Conservation (phyloP, 495 filamentous ascomycete species). For the Penicillium desertorum region DNA sequence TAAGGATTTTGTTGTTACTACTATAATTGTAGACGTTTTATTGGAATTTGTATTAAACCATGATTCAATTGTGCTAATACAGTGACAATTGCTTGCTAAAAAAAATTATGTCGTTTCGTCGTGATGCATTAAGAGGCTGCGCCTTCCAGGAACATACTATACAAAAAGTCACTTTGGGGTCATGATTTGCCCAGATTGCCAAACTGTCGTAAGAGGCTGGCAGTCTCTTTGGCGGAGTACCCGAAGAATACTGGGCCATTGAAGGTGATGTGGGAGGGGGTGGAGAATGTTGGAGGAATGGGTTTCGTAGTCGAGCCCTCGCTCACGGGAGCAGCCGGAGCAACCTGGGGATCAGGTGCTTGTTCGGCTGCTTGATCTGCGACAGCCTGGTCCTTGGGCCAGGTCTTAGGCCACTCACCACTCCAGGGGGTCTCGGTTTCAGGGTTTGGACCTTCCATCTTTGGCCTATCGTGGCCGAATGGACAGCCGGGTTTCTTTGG, state of each 20-base stretch:
- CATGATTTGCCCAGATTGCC: conserved; percentile 18
- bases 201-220: conserved; percentile 63
- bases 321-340: conserved; percentile 4
- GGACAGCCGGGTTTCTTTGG: conserved; percentile 13
- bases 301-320: conserved; percentile 17
- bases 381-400: background rate
- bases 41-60: background rate
- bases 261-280: conserved; percentile 66
- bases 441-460: conserved; percentile 15
- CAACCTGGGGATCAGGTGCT: background rate
- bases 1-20: background rate
- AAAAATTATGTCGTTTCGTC: conserved; percentile 20
- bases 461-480: conserved; percentile 11
- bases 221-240: conserved; percentile 76
- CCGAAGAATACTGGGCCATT: conserved; percentile 89
- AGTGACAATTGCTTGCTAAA: conserved; percentile 3
- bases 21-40: background rate
- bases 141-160: conserved; percentile 14
- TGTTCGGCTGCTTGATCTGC: background rate
- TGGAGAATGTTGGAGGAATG: conserved; percentile 11
- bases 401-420: background rate
- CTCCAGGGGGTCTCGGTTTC: conserved; percentile 3
- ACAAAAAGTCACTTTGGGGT: conserved; percentile 4
- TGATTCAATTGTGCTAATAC: conserved; percentile 5
- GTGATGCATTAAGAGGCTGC: conserved; percentile 16